Evolutionary conservation across 257 asterid genomes (phyloP).

Genomic region (Striga asiatica): DNA sequence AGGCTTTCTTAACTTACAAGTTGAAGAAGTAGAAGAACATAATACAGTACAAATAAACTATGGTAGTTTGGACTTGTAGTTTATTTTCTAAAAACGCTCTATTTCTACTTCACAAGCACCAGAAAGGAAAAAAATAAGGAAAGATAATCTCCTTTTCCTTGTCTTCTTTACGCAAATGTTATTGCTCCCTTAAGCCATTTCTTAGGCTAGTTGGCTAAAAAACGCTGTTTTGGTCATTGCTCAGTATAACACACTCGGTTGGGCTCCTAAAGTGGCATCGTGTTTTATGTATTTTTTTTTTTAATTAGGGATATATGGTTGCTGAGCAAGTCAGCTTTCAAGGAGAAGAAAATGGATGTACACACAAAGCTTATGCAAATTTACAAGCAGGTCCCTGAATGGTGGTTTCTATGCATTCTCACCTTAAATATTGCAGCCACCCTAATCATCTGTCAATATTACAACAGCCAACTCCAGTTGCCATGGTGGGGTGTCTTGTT

Average conservation of each 20-base stretch:
- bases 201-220: background rate
- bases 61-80: background rate
- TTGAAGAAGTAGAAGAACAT: background rate
- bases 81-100: no score
- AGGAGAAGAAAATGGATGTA: slow-evolving; percentile 63
- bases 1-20: background rate
- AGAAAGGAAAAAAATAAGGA: background rate
- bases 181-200: background rate
- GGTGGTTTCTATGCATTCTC: slow-evolving; percentile 79
- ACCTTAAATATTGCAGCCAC: slow-evolving; percentile 47
- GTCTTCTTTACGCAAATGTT: background rate
- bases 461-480: slow-evolving; percentile 71
- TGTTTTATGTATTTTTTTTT: background rate
- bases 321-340: slow-evolving; percentile 70
- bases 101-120: background rate
- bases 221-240: background rate
- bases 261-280: slow-evolving; percentile 14
- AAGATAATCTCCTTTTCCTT: background rate
- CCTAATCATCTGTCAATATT: slow-evolving; percentile 50
- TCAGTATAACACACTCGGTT: background rate
- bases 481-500: slow-evolving; percentile 98
- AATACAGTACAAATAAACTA: background rate
- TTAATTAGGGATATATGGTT: slow-evolving; percentile 60
- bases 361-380: slow-evolving; percentile 84
- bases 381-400: slow-evolving; percentile 84